Evolutionary conservation across 2,329 filamentous ascomycete genomes (phyloP).

Genomic region (Rutstroemia sp.): DNA sequence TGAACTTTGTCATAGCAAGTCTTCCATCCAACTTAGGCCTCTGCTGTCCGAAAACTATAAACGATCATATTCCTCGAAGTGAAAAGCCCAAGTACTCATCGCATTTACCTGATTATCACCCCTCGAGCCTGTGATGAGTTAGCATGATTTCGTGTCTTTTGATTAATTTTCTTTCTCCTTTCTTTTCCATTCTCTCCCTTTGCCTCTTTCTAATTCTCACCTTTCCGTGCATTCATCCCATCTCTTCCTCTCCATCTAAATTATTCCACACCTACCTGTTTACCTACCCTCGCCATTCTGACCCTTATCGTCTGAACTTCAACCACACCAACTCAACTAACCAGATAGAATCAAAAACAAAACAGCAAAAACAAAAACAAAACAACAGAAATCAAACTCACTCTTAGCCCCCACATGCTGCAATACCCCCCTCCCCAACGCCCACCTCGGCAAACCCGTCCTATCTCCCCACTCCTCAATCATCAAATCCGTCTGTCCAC

Average conservation of each 20-base stretch:
- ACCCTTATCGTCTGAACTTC: no score
- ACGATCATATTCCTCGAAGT: constrained; percentile 14
- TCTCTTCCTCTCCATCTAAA: no score
- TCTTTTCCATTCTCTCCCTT: no score
- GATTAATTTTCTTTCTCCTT: not conserved
- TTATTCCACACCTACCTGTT: no score
- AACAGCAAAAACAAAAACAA: not conserved
- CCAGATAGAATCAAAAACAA: not conserved
- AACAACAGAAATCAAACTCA: not conserved
- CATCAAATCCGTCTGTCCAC: not conserved
- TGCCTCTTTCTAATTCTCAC: no score
- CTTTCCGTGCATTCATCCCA: no score
- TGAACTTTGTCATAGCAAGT: no score
- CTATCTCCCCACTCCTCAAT: not conserved
- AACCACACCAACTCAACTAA: no score
- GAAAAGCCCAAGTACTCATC: constrained; percentile 17
- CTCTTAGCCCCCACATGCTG: not conserved
- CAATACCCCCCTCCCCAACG: constrained; percentile 1
- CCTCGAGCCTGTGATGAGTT: constrained; percentile 16
- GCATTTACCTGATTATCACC: constrained; percentile 11
- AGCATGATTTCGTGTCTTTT: constrained; percentile 5
- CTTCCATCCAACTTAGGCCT: no score
- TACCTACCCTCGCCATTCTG: no score
- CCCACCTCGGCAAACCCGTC: not conserved
- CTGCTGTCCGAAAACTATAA: not conserved